Evolutionary conservation across 805 yeast genomes (phyloP).

Genomic region (Brettanomyces anomalus): DNA sequence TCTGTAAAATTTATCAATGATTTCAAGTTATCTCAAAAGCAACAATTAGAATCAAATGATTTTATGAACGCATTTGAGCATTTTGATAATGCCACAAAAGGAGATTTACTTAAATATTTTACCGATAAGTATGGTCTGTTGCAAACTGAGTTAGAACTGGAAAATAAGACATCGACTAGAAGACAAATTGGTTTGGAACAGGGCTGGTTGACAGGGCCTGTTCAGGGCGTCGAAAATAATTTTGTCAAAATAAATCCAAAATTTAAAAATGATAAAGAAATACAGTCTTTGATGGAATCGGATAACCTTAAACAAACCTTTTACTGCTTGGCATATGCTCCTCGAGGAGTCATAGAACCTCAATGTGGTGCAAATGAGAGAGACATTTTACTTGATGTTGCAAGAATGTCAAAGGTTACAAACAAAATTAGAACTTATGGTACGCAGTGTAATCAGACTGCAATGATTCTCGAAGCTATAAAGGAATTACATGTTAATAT

Average conservation of each 20-base stretch:
- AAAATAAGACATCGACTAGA: neutral
- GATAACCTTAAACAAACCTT: slow-evolving; percentile 29
- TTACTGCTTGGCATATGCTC: slow-evolving; percentile 55
- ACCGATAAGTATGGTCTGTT: neutral
- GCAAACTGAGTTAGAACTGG: neutral
- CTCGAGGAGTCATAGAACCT: slow-evolving; percentile 41
- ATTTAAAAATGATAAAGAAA: slow-evolving; percentile 27
- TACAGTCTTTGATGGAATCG: slow-evolving; percentile 29
- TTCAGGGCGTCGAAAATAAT: slow-evolving; percentile 1
- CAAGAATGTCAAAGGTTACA: slow-evolving; percentile 49
- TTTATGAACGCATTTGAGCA: neutral
- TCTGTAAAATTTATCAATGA: slow-evolving; percentile 2
- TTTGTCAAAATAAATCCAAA: slow-evolving; percentile 25
- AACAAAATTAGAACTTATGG: slow-evolving; percentile 50
- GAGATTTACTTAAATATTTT: neutral
- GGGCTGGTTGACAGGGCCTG: neutral
- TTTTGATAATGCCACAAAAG: neutral
- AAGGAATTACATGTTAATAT: slow-evolving; percentile 40
- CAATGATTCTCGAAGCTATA: slow-evolving; percentile 44
- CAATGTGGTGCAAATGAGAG: slow-evolving; percentile 39
- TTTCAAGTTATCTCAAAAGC: neutral
- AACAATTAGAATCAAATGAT: neutral
- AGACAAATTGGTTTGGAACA: too few species aligned
- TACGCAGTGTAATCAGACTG: slow-evolving; percentile 52
- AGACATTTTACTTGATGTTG: slow-evolving; percentile 48